Evolutionary conservation across 148 eudicot species (phyloP).

Genomic region (Chenopodium suecicum): DNA sequence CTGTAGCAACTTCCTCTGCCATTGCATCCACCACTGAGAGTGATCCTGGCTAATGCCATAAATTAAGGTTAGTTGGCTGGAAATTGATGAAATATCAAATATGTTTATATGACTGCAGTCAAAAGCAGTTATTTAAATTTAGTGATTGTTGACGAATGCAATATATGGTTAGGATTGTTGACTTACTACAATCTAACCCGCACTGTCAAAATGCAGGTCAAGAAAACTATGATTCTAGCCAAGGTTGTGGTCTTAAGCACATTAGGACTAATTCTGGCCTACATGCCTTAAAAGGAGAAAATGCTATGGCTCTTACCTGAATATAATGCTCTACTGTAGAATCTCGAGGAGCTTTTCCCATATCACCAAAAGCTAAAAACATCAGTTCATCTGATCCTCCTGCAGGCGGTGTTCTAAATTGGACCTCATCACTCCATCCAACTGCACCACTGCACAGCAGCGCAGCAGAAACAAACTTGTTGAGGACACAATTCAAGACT

Average conservation of each 20-base stretch:
- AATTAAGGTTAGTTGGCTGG: neutral
- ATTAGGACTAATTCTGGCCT: too few relatives aligned
- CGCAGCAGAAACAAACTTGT: neutral
- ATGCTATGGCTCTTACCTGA: slow-evolving; percentile 43
- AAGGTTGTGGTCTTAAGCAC: too few relatives aligned
- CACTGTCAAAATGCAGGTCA: neutral
- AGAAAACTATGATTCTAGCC: too few relatives aligned
- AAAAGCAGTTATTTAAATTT: neutral
- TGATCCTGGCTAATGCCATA: slow-evolving; percentile 65
- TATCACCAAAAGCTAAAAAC: slow-evolving; percentile 75
- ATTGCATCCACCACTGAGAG: slow-evolving; percentile 60
- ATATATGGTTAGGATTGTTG: neutral
- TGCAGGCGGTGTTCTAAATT: slow-evolving; percentile 63
- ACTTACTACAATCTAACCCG: neutral
- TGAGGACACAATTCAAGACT: neutral
- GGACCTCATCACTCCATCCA: slow-evolving; percentile 67
- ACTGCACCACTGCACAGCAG: slow-evolving; percentile 42
- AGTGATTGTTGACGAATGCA: neutral
- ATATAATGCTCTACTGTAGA: slow-evolving; percentile 70
- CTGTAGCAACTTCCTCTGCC: slow-evolving; percentile 52
- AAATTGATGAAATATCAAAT: neutral
- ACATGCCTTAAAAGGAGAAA: neutral
- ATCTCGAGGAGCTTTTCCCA: slow-evolving; percentile 92
- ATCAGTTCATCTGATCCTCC: slow-evolving; percentile 68
- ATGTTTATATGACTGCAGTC: neutral